phyloP scores from a whole-genome alignment of 352 stramenopile species.

The Globisporangium cederbergense region DNA sequence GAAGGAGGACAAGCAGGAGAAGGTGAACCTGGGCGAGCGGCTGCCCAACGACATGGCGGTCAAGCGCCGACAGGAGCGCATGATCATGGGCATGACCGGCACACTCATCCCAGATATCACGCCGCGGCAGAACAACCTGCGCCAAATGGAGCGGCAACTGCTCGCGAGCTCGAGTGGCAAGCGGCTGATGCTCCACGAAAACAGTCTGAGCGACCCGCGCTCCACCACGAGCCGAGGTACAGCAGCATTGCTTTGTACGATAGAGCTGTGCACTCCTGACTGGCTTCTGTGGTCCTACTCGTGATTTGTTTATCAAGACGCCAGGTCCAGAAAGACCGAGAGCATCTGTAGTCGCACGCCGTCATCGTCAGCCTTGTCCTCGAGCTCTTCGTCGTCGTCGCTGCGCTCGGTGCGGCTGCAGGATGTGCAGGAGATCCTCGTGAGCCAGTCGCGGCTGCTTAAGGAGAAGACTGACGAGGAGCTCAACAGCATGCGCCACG shows the following conservation, averaged over 20 bases:
- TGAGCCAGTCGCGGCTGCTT: conserved; percentile 29
- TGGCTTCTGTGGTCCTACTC: not conserved
- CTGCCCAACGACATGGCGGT: conserved; percentile 22
- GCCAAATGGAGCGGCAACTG: not conserved
- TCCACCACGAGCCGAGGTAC: conserved; percentile 3
- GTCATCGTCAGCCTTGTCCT: not conserved
- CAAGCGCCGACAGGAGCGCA: conserved; percentile 32
- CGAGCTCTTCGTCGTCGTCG: conserved; percentile 20
- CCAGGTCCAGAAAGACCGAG: conserved; percentile 6
- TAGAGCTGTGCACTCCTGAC: not conserved
- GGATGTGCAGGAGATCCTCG: conserved; percentile 35
- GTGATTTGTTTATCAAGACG: not conserved
- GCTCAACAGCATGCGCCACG: conserved; percentile 23
- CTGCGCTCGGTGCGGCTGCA: conserved; percentile 29
- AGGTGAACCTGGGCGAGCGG: conserved; percentile 34
- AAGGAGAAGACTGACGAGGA: conserved; percentile 30
- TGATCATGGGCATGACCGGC: conserved; percentile 47
- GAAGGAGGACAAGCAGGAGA: conserved; percentile 46
- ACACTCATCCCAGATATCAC: conserved; percentile 45
- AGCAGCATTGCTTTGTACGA: not conserved
- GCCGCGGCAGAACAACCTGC: conserved; percentile 21
- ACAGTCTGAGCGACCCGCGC: not conserved
- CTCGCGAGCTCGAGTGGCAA: conserved; percentile 14
- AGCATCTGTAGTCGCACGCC: conserved; percentile 8
- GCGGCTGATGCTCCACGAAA: not conserved